A percentile compares a stretch with the other conserved stretches of the same genome.
phyloP scores from a whole-genome alignment of 1,139 yeast genomes.

The Ogataea hybrid region DNA sequence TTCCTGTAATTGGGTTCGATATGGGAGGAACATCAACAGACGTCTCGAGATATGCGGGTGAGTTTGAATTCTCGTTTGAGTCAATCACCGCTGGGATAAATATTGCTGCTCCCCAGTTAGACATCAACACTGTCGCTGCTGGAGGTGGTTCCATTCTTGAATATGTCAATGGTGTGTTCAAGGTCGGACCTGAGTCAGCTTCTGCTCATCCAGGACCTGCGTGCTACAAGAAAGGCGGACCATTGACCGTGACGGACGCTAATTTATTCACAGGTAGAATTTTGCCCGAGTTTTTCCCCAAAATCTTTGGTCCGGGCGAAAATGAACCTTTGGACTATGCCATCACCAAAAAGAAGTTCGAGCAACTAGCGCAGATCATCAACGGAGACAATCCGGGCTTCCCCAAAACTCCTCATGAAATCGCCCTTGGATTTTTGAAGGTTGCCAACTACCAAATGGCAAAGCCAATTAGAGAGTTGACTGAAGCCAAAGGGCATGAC shows the following conservation, averaged over 20 bases:
- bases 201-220: slow-evolving; percentile 61
- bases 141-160: slow-evolving; percentile 56
- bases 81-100: slow-evolving; percentile 54
- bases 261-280: slow-evolving; percentile 50
- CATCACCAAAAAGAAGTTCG: slow-evolving; percentile 39
- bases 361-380: slow-evolving; percentile 39
- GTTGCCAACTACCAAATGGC: slow-evolving; percentile 55
- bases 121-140: slow-evolving; percentile 59
- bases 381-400: slow-evolving; percentile 37
- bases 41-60: slow-evolving; percentile 49
- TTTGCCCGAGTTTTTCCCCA: slow-evolving; percentile 49
- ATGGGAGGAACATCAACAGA: slow-evolving; percentile 65
- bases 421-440: slow-evolving; percentile 47
- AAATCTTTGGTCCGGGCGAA: slow-evolving; percentile 53
- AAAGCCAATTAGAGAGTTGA: slow-evolving; percentile 47
- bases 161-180: slow-evolving; percentile 50
- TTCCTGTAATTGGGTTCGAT: slow-evolving; percentile 54
- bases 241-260: slow-evolving; percentile 55
- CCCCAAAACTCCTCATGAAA: slow-evolving; percentile 39
- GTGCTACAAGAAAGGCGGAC: slow-evolving; percentile 57
- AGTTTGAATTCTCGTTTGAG: slow-evolving; percentile 51
- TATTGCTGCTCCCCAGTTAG: slow-evolving; percentile 56
- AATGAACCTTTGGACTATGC: slow-evolving; percentile 45
- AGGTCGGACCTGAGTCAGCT: slow-evolving; percentile 57
- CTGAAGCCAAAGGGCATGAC: slow-evolving; percentile 49